Base-by-base conservation (phyloP, 1,284 basidiomycete species). In the Bondarzewia mesenterica region DNA sequence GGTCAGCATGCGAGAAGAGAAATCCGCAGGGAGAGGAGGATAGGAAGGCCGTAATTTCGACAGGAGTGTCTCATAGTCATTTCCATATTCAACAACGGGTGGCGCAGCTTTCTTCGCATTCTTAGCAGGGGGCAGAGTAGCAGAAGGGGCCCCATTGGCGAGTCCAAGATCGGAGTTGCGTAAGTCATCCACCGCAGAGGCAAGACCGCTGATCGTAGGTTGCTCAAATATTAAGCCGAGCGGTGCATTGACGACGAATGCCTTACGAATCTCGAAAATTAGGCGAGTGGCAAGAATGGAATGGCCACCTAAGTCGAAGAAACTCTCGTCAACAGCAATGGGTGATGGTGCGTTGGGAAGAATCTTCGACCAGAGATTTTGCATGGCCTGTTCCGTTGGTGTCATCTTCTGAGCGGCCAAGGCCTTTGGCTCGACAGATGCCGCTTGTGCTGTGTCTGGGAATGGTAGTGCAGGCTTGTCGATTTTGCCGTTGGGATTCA, bases 401-500 rank as follows among this genome's bases (percentile, higher is more conserved):
- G 76, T 82, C 23, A 75, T 71, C 25, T 64, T 66, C 25, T 67
- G 70, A 2, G 64, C 54, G 5, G 60, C 52, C 4, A 52, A 53
- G 16, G 54, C 58, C 12, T 52, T 55, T 2, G 53, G 50, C 14
- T 71, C 62, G 23, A 70, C 57, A 21, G 70, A 59, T 18, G 74
- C 74, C 3, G 79, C 79, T 49, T 92, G 83, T 2, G 86, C 90
- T 1, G 96, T 99, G 67, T 99, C 96, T 2, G 96, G 96, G 86
- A 99, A 99, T 14, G 96, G 96, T 44, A 99, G 79, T 0, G 93
- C 91, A 0, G 96, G 95, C 66, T 99, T 99, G 74, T 99, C 96
- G 63, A 99, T 89, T 71, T 99, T 99, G 54, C 96, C 96, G 64
- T 99, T 99, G 4, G 96, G 96, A 64, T 98, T 99, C 46, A 99